Conservation (phyloP, 2,329 filamentous ascomycete species). For the Fusarium chlamydosporum region DNA sequence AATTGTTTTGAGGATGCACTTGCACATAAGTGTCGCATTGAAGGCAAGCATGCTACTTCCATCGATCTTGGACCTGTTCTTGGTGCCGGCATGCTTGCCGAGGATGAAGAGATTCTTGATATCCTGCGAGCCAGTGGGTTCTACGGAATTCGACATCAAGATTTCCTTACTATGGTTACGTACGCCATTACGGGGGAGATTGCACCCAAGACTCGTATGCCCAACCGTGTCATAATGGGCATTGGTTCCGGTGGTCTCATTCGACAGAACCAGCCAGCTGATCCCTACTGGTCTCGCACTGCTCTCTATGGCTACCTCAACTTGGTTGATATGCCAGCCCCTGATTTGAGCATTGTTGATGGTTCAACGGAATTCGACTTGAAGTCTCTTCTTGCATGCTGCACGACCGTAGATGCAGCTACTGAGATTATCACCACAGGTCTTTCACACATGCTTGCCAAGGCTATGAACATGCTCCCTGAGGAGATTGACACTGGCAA, state of each 20-base stretch:
- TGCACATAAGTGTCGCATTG: slow-evolving; percentile 54
- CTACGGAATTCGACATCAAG: slow-evolving; percentile 66
- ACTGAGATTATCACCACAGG: slow-evolving; percentile 55
- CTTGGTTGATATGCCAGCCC: slow-evolving; percentile 61
- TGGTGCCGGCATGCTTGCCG: slow-evolving; percentile 68
- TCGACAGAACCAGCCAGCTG: slow-evolving; percentile 64
- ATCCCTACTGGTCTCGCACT: slow-evolving; percentile 68
- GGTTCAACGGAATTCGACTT: slow-evolving; percentile 47
- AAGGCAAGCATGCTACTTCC: slow-evolving; percentile 59
- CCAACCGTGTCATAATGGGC: slow-evolving; percentile 65
- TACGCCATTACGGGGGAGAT: slow-evolving; percentile 61
- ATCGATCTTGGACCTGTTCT: slow-evolving; percentile 67
- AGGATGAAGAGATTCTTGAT: slow-evolving; percentile 63
- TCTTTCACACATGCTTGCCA: slow-evolving; percentile 59
- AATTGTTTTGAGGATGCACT: slow-evolving; percentile 67
- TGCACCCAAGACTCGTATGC: slow-evolving; percentile 51
- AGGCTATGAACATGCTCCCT: slow-evolving; percentile 61
- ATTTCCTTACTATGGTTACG: slow-evolving; percentile 64
- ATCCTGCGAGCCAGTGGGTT: slow-evolving; percentile 67
- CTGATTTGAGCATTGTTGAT: slow-evolving; percentile 46
- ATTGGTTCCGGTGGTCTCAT: slow-evolving; percentile 69
- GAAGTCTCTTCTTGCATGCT: slow-evolving; percentile 54
- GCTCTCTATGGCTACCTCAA: slow-evolving; percentile 65
- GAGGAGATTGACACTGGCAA: slow-evolving; percentile 61
- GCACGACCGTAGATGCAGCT: slow-evolving; percentile 51